A percentile compares a stretch with the other conserved stretches of the same genome.
Conservation (phyloP, 2,329 filamentous ascomycete species). For the Cordyceps javanica region DNA sequence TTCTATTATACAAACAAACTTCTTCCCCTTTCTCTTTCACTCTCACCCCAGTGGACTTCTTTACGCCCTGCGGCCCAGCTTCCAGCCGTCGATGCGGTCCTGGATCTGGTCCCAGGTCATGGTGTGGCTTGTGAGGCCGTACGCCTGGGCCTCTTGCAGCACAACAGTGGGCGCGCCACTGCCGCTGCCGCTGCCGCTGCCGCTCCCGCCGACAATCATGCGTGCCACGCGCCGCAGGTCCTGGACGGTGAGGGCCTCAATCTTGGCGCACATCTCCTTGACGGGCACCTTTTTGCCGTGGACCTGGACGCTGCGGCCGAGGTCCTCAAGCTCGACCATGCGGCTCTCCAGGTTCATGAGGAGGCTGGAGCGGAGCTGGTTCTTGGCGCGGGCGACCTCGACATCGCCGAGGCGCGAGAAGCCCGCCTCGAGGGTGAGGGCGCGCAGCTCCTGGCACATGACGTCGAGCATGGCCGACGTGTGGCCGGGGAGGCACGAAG, state of each 20-base stretch:
- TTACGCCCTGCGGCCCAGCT: slow-evolving; percentile 55
- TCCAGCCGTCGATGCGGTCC: slow-evolving; percentile 76
- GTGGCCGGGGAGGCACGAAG: slow-evolving; percentile 72
- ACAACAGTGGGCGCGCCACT: slow-evolving; percentile 91
- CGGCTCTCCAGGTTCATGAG: slow-evolving; percentile 97
- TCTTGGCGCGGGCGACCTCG: slow-evolving; percentile 92
- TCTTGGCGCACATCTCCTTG: slow-evolving; percentile 83
- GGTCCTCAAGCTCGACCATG: slow-evolving; percentile 96
- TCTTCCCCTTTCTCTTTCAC: neutral
- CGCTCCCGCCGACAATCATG: slow-evolving; percentile 69
- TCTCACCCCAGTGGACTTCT: neutral
- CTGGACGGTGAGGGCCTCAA: slow-evolving; percentile 71
- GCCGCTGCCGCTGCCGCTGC: slow-evolving; percentile 68
- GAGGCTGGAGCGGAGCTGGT: slow-evolving; percentile 82
- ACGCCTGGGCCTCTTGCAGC: slow-evolving; percentile 79
- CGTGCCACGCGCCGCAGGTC: slow-evolving; percentile 79
- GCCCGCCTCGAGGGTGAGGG: slow-evolving; percentile 69
- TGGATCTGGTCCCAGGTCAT: slow-evolving; percentile 88
- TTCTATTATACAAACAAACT: neutral
- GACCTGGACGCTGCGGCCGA: slow-evolving; percentile 93
- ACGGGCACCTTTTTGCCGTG: slow-evolving; percentile 90
- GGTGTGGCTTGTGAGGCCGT: slow-evolving; percentile 59
- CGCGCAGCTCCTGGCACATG: slow-evolving; percentile 83
- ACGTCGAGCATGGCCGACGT: slow-evolving; percentile 85
- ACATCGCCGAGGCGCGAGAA: slow-evolving; percentile 63